These are phyloP conservation scores for Ustanciosporium gigantosporum DNA, from an alignment of 1,284 basidiomycete genomes.

Conservation along the genomic window DNA sequence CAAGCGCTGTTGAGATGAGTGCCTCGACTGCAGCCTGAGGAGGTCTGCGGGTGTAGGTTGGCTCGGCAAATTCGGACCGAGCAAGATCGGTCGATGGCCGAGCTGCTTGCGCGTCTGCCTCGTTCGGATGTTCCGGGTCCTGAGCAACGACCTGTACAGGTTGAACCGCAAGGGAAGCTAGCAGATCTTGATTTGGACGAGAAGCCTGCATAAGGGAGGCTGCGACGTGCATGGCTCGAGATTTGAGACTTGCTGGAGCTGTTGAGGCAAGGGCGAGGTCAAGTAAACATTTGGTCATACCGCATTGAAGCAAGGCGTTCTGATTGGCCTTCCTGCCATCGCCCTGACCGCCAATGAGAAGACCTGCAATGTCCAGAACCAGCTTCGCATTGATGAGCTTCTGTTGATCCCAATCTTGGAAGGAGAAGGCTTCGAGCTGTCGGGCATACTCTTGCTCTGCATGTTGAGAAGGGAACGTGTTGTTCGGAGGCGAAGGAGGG, in stretches of 20 bases:
- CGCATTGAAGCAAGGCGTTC: conserved; percentile 65
- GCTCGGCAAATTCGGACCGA: background rate
- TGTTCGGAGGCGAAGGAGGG: conserved; percentile 65
- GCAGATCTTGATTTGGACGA: conserved; percentile 64
- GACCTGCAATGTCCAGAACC: conserved; percentile 76
- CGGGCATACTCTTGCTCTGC: conserved; percentile 62
- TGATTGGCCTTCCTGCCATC: conserved; percentile 65
- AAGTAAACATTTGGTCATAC: conserved; percentile 79
- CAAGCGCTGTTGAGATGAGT: conserved; percentile 41
- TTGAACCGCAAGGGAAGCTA: conserved; percentile 53
- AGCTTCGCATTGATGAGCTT: conserved; percentile 78
- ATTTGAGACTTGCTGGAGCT: conserved; percentile 80
- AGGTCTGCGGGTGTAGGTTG: conserved; percentile 25
- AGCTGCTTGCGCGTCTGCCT: background rate
- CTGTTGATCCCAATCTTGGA: conserved; percentile 95
- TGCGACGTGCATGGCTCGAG: conserved; percentile 73
- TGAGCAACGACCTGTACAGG: too few species aligned
- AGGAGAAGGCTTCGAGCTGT: conserved; percentile 82
- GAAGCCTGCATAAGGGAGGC: conserved; percentile 46
- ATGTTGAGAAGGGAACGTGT: conserved; percentile 64
- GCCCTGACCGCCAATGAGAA: conserved; percentile 64
- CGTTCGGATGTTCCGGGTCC: background rate
- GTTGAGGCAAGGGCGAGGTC: conserved; percentile 90
- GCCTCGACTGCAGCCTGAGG: conserved; percentile 34
- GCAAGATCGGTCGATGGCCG: background rate